phyloP scores from a whole-genome alignment of 257 asterid species.

The Nicotiana paniculata region DNA sequence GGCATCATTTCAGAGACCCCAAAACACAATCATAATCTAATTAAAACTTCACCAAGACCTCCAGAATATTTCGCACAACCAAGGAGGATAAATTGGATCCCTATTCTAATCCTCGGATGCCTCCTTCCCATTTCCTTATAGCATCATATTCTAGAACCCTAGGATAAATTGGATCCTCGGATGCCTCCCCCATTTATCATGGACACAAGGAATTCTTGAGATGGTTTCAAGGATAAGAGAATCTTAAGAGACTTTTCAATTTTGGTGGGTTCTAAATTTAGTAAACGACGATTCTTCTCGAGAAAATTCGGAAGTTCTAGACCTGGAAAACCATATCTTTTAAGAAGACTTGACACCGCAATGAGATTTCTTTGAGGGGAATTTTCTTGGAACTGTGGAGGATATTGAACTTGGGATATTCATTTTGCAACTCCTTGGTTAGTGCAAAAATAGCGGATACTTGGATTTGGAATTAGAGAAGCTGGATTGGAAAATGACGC shows the following conservation, averaged over 20 bases:
- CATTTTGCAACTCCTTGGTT: conserved; percentile 4
- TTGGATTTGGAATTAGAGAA: neutral
- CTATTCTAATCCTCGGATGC: conserved; percentile 22
- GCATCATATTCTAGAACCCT: conserved; percentile 40
- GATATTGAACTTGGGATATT: conserved; percentile 14
- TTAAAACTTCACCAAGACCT: conserved; percentile 36
- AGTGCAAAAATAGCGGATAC: conserved; percentile 9
- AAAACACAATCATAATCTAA: conserved; percentile 38
- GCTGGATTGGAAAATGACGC: conserved; percentile 8
- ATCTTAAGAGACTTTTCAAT: conserved; percentile 49
- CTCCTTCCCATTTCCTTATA: conserved; percentile 50
- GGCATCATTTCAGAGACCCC: conserved; percentile 31
- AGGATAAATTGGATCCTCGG: conserved; percentile 29
- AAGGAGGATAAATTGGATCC: conserved; percentile 20
- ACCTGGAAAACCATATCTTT: conserved; percentile 55
- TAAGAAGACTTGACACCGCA: conserved; percentile 44
- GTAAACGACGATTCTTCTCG: conserved; percentile 38
- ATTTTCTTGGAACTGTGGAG: conserved; percentile 9
- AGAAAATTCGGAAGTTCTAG: conserved; percentile 38
- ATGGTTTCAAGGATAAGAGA: conserved; percentile 40
- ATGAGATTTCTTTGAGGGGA: conserved; percentile 19
- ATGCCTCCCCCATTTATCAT: conserved; percentile 18
- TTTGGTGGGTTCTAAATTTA: conserved; percentile 25
- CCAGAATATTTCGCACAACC: conserved; percentile 39
- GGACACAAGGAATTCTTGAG: conserved; percentile 50